Conservation (phyloP, 139 green algal species). For the Nannochloris sp. region DNA sequence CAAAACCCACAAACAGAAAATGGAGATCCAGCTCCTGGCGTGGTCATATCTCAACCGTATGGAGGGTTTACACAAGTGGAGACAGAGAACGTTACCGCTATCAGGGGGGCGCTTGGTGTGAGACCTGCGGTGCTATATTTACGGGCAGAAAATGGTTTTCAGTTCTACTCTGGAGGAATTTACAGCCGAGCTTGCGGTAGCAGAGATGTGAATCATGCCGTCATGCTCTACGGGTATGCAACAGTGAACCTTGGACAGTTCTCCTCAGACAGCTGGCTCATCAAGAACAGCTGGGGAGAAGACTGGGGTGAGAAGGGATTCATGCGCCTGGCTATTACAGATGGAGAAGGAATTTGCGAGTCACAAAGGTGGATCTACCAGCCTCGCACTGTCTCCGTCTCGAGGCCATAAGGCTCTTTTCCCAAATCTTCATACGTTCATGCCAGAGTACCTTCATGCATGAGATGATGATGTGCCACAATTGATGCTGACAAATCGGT, state of each 20-base stretch:
- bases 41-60: not conserved
- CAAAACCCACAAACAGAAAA: not conserved
- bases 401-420: not conserved
- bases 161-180: slow-evolving; percentile 4
- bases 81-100: not conserved
- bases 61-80: not conserved
- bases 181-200: not conserved
- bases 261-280: not conserved
- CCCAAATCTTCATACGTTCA: no score
- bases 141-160: not conserved
- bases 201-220: slow-evolving; percentile 5
- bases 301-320: not conserved
- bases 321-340: not conserved
- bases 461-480: no score
- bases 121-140: not conserved
- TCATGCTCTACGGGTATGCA: not conserved
- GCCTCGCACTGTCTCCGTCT: not conserved
- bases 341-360: not conserved
- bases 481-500: no score
- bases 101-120: not conserved
- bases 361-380: slow-evolving; percentile 7
- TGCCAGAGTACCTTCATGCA: no score
- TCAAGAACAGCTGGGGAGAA: not conserved
- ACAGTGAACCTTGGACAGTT: not conserved
- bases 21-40: not conserved